Conservation (phyloP, 106 monocot species). For the Apostasia ramifera region DNA sequence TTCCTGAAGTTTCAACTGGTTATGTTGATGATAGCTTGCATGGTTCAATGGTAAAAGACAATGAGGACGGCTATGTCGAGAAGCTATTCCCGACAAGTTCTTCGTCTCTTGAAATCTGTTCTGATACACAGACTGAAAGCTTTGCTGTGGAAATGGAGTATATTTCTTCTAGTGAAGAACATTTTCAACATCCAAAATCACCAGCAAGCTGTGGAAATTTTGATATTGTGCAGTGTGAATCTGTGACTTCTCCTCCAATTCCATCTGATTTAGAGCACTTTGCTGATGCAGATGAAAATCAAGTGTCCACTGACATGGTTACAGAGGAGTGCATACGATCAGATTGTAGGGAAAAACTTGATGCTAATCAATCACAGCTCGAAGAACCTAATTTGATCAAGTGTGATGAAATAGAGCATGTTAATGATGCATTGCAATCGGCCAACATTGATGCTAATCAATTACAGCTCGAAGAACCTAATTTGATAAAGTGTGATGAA, state of each 20-base stretch:
- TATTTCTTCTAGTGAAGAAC: constrained; percentile 3
- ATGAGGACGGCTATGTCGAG: constrained; percentile 16
- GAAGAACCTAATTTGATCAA: neutral
- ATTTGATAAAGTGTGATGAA: neutral
- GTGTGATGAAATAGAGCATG: neutral
- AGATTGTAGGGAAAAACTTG: neutral
- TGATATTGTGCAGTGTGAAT: neutral
- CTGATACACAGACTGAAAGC: constrained; percentile 1
- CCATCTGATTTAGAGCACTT: constrained; percentile 11
- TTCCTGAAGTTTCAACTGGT: constrained; percentile 2
- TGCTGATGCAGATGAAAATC: constrained; percentile 7
- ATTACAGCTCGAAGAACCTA: constrained; percentile 5
- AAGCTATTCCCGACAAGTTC: constrained; percentile 1
- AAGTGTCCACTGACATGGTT: constrained; percentile 6
- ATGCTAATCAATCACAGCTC: neutral
- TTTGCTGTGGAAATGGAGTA: neutral
- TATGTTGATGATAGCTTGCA: constrained; percentile 9
- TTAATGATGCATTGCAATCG: constrained; percentile 3
- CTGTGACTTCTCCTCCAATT: neutral
- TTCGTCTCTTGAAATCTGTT: constrained; percentile 1
- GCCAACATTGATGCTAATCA: neutral
- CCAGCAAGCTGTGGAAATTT: neutral
- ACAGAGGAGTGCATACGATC: neutral
- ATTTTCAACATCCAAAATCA: neutral
- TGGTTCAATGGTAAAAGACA: constrained; percentile 6